phyloP scores from a whole-genome alignment of 495 filamentous ascomycete genomes.

The Neurospora sp. region DNA sequence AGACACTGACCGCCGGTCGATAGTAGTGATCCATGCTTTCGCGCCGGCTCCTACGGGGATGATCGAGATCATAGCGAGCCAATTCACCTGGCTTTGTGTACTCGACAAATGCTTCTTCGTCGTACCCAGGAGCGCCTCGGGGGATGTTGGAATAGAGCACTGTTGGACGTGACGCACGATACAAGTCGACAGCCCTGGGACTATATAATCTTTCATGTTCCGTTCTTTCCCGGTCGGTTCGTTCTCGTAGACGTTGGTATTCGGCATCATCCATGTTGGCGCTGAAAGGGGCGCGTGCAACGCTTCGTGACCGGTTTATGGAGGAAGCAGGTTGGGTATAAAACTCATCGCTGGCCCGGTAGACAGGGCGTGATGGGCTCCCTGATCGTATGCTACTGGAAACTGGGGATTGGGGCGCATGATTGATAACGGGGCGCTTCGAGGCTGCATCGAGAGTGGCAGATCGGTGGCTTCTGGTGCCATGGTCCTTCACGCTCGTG shows the following conservation, averaged over 20 bases:
- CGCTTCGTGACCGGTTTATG: conserved; percentile 25
- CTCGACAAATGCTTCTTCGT: conserved; percentile 53
- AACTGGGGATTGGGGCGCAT: conserved; percentile 5
- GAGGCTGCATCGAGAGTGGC: conserved; percentile 26
- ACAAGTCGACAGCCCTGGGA: conserved; percentile 24
- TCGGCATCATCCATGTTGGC: conserved; percentile 34
- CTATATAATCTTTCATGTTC: conserved; percentile 27
- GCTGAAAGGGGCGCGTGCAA: conserved; percentile 18
- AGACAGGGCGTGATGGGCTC: conserved; percentile 39
- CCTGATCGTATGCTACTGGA: conserved; percentile 20
- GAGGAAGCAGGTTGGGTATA: conserved; percentile 43
- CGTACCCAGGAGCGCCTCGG: conserved; percentile 43
- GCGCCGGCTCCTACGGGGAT: conserved; percentile 32
- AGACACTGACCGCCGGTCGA: conserved; percentile 54
- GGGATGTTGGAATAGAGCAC: conserved; percentile 23
- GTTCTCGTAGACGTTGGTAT: conserved; percentile 32
- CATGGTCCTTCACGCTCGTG: conserved; percentile 29
- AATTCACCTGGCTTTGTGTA: conserved; percentile 64
- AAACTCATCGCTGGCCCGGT: conserved; percentile 42
- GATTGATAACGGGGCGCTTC: conserved; percentile 35
- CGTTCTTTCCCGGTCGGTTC: conserved; percentile 32
- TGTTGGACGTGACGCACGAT: conserved; percentile 26
- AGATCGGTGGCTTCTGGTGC: conserved; percentile 27
- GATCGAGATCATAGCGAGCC: conserved; percentile 53
- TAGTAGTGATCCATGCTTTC: conserved; percentile 48